Conservation (phyloP, 1,284 basidiomycete genomes). For the Takashimella koratensis region DNA sequence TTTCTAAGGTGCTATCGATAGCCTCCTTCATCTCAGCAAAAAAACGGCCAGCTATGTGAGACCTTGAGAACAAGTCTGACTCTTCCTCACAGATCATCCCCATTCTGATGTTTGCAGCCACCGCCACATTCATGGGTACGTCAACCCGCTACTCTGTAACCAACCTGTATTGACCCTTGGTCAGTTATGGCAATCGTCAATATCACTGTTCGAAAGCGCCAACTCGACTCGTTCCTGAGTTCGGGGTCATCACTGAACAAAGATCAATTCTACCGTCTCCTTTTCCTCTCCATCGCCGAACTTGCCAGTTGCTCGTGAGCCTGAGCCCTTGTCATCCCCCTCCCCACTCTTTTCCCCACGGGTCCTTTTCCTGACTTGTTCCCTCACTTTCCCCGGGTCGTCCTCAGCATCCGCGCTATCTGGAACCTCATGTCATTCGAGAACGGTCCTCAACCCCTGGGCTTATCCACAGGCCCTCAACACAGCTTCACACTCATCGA, state of each 20-base stretch:
- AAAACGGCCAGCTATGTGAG: no score
- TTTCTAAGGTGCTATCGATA: no score
- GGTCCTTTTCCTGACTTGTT: neutral
- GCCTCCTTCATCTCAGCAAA: no score
- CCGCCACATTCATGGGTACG: neutral
- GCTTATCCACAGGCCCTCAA: constrained; percentile 1
- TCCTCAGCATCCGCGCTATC: neutral
- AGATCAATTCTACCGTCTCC: constrained; percentile 15
- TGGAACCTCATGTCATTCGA: constrained; percentile 14
- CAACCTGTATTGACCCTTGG: neutral
- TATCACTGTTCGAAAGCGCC: constrained; percentile 11
- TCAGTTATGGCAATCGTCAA: constrained; percentile 19
- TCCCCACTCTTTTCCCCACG: neutral
- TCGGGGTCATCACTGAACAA: constrained; percentile 10
- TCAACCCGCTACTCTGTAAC: neutral
- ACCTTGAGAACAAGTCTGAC: neutral
- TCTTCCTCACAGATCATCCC: constrained; percentile 7
- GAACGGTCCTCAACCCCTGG: constrained; percentile 14
- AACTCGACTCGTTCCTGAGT: constrained; percentile 12
- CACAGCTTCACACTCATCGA: constrained; percentile 11
- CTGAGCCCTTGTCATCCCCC: neutral
- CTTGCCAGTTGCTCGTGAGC: constrained; percentile 18
- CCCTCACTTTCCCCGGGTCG: no score
- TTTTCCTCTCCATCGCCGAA: constrained; percentile 12
- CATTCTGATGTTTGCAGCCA: constrained; percentile 10